Percentiles rank a stretch among this genome's conserved stretches.
Evolutionary conservation across 495 filamentous ascomycete species (phyloP).

Genomic region (Aspergillus avenaceus): DNA sequence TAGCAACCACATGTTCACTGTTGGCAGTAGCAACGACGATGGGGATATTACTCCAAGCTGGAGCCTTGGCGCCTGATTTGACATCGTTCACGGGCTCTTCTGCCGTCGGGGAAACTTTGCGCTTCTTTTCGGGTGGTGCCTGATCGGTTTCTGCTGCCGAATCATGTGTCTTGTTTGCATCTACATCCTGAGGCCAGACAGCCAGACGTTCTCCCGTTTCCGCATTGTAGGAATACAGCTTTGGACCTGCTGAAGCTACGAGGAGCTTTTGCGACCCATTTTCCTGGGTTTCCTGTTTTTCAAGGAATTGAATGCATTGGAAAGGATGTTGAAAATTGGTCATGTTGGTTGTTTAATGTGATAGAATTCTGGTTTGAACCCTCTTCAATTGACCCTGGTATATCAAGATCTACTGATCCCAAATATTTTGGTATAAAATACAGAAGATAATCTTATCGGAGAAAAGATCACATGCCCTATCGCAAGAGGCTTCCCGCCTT

Average conservation of each 20-base stretch:
- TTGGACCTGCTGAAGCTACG: conserved; percentile 53
- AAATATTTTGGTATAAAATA: too few species aligned
- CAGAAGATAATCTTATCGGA: too few species aligned
- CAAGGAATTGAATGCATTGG: conserved; percentile 47
- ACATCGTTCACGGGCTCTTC: conserved; percentile 17
- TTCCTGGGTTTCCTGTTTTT: conserved; percentile 21
- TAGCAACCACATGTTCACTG: conserved; percentile 63
- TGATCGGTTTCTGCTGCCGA: conserved; percentile 20
- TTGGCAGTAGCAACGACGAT: conserved; percentile 55
- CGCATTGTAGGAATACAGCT: conserved; percentile 48
- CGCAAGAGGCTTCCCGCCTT: too few species aligned
- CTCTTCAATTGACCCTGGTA: too few species aligned
- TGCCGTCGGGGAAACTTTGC: conserved; percentile 37
- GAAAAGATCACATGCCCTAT: too few species aligned
- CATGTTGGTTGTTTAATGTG: conserved; percentile 17
- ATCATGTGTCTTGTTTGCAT: conserved; percentile 13
- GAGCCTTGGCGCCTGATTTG: conserved; percentile 19
- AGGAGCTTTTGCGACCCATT: conserved; percentile 34
- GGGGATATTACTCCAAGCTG: conserved; percentile 48
- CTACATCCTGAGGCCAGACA: conserved; percentile 46
- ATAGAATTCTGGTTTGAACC: too few species aligned
- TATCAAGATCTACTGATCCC: too few species aligned
- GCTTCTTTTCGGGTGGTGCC: conserved; percentile 48
- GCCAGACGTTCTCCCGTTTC: conserved; percentile 39
- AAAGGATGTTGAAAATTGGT: conserved; percentile 47